Conservation (phyloP, 495 filamentous ascomycete species). For the Daldinia decipiens region DNA sequence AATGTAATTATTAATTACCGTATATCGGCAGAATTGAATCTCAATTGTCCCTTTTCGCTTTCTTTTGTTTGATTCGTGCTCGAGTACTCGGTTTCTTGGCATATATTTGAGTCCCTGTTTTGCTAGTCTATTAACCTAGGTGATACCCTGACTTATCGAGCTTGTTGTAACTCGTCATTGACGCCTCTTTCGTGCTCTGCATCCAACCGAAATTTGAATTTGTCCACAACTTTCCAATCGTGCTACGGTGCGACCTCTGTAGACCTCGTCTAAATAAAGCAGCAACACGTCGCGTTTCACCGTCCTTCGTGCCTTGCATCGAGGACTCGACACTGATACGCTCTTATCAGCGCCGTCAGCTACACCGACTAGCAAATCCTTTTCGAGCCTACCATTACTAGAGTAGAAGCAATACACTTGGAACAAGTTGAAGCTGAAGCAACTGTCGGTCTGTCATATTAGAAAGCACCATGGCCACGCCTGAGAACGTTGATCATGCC, state of each 20-base stretch:
- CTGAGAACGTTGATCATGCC: conserved; percentile 45
- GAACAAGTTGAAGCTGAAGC: not conserved
- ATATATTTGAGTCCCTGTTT: conserved; percentile 35
- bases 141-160: conserved; percentile 33
- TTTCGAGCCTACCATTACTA: conserved; percentile 1
- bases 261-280: conserved; percentile 22
- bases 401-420: conserved; percentile 1
- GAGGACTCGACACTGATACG: conserved; percentile 14
- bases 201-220: conserved; percentile 39
- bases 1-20: conserved; percentile 35
- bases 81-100: conserved; percentile 29
- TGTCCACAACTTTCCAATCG: conserved; percentile 6
- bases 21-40: conserved; percentile 20
- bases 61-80: not conserved
- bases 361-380: conserved; percentile 12
- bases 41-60: conserved; percentile 12
- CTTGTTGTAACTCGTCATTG: conserved; percentile 17
- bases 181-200: conserved; percentile 26
- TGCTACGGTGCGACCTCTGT: not conserved
- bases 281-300: conserved; percentile 26
- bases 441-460: not conserved
- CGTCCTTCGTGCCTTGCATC: conserved; percentile 13
- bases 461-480: conserved; percentile 42
- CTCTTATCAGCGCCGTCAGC: conserved; percentile 30
- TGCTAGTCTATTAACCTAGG: conserved; percentile 26